Percentiles rank a stretch among this genome's conserved stretches.
phyloP scores from a whole-genome alignment of 441 rosid genomes.

The Breynia disticha region DNA sequence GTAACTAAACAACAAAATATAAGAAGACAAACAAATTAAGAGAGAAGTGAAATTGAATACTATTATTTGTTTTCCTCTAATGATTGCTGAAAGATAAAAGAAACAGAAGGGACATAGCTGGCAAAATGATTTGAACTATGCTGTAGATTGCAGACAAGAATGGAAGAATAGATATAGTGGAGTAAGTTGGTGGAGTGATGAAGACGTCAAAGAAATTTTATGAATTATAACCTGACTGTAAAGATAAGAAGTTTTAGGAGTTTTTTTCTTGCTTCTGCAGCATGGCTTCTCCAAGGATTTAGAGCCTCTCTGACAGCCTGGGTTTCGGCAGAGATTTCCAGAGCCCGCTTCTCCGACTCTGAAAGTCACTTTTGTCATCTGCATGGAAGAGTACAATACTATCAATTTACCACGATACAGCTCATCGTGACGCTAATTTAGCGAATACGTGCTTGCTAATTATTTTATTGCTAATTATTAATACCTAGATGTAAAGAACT shows the following conservation, averaged over 20 bases:
- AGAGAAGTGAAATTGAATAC: background rate
- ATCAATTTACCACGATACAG: background rate
- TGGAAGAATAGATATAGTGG: background rate
- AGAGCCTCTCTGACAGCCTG: constrained; percentile 71
- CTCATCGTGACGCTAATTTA: no score
- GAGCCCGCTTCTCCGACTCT: constrained; percentile 82
- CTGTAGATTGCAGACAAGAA: background rate
- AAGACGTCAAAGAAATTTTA: no score
- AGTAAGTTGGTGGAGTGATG: background rate
- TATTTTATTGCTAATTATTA: no score
- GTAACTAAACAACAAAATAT: background rate
- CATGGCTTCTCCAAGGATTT: constrained; percentile 82
- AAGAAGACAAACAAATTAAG: background rate
- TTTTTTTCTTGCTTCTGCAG: constrained; percentile 30
- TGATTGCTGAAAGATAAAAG: background rate
- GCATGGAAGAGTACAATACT: constrained; percentile 13
- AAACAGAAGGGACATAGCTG: background rate
- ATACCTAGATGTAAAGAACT: no score
- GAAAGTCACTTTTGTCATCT: constrained; percentile 85
- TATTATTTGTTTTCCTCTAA: background rate
- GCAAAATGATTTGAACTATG: background rate
- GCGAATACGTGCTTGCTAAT: no score
- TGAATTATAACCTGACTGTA: no score
- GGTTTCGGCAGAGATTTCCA: constrained; percentile 71
- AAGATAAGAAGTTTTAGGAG: constrained; percentile 14